These are phyloP conservation scores for Hemisphaericaspora lyxosophila DNA, from an alignment of 1,139 yeast species.

Conservation along the genomic window DNA sequence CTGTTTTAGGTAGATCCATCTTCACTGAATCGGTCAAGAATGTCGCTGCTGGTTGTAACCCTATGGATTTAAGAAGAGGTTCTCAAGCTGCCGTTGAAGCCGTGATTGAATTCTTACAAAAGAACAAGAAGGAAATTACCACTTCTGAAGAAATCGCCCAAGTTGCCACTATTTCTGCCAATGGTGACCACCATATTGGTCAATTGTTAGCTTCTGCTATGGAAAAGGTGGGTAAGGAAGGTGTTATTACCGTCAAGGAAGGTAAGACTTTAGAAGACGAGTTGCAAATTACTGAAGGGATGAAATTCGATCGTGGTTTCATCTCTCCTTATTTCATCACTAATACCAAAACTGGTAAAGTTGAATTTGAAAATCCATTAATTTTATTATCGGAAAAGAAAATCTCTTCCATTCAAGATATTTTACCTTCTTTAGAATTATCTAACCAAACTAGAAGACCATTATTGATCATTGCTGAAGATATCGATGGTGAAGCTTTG, in stretches of 20 bases:
- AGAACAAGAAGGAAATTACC: slow-evolving; percentile 94
- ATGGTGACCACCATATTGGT: slow-evolving; percentile 96
- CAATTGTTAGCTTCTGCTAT: slow-evolving; percentile 91
- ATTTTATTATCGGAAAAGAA: slow-evolving; percentile 91
- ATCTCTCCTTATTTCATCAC: slow-evolving; percentile 98
- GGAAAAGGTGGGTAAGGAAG: slow-evolving; percentile 99
- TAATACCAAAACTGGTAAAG: slow-evolving; percentile 94
- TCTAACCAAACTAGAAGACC: slow-evolving; percentile 97
- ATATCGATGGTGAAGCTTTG: slow-evolving; percentile 96
- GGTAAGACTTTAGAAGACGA: slow-evolving; percentile 97
- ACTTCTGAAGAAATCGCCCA: slow-evolving; percentile 97
- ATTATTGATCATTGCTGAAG: slow-evolving; percentile 91
- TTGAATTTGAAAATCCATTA: slow-evolving; percentile 95
- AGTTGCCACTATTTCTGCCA: slow-evolving; percentile 98
- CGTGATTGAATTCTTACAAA: slow-evolving; percentile 83
- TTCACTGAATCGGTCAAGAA: slow-evolving; percentile 97
- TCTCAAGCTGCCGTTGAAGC: slow-evolving; percentile 98
- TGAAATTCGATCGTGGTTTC: slow-evolving; percentile 98
- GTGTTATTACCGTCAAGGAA: slow-evolving; percentile 96
- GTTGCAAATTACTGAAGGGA: slow-evolving; percentile 97
- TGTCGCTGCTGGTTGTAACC: slow-evolving; percentile 99
- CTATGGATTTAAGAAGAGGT: slow-evolving; percentile 99
- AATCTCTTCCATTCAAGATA: slow-evolving; percentile 87
- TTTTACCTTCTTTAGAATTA: slow-evolving; percentile 90
- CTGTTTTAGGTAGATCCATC: slow-evolving; percentile 94